phyloP scores from a whole-genome alignment of 2,329 filamentous ascomycete species.

The Sporothrix mexicana region DNA sequence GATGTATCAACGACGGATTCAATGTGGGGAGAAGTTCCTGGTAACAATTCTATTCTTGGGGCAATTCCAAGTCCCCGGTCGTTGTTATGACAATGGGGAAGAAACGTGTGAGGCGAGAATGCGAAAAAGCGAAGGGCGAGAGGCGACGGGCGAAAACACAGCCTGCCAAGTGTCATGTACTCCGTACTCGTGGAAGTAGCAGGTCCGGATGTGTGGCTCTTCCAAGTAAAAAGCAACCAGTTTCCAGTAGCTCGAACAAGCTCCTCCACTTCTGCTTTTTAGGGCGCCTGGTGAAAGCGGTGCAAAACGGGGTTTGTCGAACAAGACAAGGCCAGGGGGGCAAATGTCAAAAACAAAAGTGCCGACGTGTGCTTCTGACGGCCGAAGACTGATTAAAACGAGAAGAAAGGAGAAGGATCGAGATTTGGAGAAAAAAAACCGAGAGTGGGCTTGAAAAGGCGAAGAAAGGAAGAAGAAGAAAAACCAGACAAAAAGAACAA shows the following conservation, averaged over 20 bases:
- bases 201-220: not conserved
- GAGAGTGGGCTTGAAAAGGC: not conserved
- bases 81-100: not conserved
- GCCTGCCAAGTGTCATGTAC: not conserved
- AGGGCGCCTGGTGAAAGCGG: not conserved
- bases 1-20: not conserved
- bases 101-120: slow-evolving; percentile 15
- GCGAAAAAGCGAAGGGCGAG: slow-evolving; percentile 11
- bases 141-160: not conserved
- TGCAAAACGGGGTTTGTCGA: slow-evolving; percentile 13
- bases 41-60: not conserved
- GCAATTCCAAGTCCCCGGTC: not conserved
- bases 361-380: no score
- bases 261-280: slow-evolving; percentile 12
- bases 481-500: slow-evolving; percentile 2
- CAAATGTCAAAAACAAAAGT: slow-evolving; percentile 13
- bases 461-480: no score
- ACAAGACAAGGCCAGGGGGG: not conserved
- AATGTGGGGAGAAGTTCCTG: not conserved
- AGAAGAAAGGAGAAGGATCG: not conserved
- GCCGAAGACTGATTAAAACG: not conserved
- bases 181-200: not conserved
- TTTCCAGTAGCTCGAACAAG: not conserved
- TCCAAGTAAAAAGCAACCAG: not conserved
- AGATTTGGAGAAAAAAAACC: not conserved